Percentiles rank a stretch among this genome's conserved stretches.
These are phyloP conservation scores for Cystoisospora suis DNA, from an alignment of 169 alveolate genomes.

Conservation along the genomic window DNA sequence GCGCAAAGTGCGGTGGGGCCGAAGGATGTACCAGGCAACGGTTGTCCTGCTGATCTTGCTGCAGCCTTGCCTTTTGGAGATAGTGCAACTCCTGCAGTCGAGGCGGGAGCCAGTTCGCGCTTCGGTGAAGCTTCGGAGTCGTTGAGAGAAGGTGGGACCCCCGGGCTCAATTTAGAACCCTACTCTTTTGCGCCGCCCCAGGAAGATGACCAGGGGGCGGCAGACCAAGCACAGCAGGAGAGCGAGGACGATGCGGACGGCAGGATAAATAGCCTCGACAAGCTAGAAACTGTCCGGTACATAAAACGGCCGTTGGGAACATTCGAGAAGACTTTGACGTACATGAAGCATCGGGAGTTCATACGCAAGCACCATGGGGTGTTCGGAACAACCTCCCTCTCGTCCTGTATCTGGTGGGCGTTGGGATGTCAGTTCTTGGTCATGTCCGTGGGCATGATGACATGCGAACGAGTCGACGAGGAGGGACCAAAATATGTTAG, in stretches of 20 bases:
- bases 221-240: background rate
- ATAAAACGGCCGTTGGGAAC: constrained; percentile 6
- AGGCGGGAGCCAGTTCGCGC: too few species aligned
- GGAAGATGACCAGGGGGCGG: too few species aligned
- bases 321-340: constrained; percentile 20
- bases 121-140: too few species aligned
- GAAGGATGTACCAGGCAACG: too few species aligned
- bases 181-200: too few species aligned
- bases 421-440: constrained; percentile 18
- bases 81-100: too few species aligned
- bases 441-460: constrained; percentile 23
- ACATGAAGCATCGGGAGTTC: constrained; percentile 48
- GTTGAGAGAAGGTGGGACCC: too few species aligned
- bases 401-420: background rate
- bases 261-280: background rate
- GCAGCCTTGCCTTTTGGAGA: too few species aligned
- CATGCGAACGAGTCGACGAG: background rate
- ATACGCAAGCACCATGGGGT: constrained; percentile 38
- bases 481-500: background rate
- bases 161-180: too few species aligned
- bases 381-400: constrained; percentile 9
- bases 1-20: too few species aligned
- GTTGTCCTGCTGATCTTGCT: too few species aligned
- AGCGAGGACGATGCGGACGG: background rate
- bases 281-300: background rate